Conservation (phyloP, 75 land plant species). For the Sequoiadendron giganteum region DNA sequence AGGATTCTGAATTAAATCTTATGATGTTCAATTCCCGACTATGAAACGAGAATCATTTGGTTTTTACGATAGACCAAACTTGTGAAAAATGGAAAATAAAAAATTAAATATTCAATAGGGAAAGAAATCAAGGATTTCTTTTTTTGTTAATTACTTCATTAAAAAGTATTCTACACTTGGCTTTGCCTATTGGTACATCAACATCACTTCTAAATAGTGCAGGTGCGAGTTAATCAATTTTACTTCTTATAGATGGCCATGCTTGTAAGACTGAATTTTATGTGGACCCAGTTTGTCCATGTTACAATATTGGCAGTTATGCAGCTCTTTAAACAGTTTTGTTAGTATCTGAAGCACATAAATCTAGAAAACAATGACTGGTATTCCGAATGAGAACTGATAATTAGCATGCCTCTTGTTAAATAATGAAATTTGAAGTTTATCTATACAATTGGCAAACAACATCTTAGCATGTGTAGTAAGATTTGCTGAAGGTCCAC, state of each 20-base stretch:
- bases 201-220: background rate
- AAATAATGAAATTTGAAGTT: background rate
- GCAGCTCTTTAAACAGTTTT: background rate
- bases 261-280: background rate
- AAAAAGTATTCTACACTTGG: too few species aligned
- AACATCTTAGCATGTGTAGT: background rate
- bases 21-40: too few species aligned
- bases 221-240: background rate
- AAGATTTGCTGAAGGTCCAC: background rate
- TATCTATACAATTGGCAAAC: background rate
- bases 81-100: too few species aligned
- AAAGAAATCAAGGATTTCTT: too few species aligned
- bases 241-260: background rate
- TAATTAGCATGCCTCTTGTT: background rate
- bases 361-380: background rate
- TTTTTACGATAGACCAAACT: too few species aligned
- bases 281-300: background rate
- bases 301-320: background rate
- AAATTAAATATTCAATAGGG: too few species aligned
- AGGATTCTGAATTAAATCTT: too few species aligned
- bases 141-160: too few species aligned
- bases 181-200: too few species aligned
- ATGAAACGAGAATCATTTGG: too few species aligned
- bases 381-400: background rate
- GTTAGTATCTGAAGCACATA: background rate